phyloP scores from a whole-genome alignment of 2,329 filamentous ascomycete species.

The Xylariaceae sp. region DNA sequence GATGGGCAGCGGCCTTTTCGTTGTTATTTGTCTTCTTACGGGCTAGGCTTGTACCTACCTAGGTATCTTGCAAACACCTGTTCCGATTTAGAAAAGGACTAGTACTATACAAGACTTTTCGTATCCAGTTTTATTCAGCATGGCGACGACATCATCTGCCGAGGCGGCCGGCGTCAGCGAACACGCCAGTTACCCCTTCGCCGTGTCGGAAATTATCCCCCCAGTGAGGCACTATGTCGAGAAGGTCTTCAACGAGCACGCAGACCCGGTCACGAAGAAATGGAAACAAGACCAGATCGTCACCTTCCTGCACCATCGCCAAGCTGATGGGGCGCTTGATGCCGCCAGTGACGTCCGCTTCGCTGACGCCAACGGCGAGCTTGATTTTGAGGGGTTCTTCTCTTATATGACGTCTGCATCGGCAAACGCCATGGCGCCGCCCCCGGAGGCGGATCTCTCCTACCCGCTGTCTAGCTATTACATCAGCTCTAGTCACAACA shows the following conservation, averaged over 20 bases:
- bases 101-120: background rate
- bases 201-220: constrained; percentile 40
- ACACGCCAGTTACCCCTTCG: constrained; percentile 21
- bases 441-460: constrained; percentile 52
- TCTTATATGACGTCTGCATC: constrained; percentile 53
- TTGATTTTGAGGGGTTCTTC: constrained; percentile 49
- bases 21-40: background rate
- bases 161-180: constrained; percentile 47
- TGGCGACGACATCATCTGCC: constrained; percentile 29
- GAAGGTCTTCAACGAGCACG: constrained; percentile 44
- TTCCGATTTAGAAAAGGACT: background rate
- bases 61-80: no score
- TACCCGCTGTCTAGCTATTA: constrained; percentile 86
- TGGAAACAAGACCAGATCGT: constrained; percentile 46
- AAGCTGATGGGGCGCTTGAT: constrained; percentile 38
- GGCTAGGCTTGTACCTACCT: no score
- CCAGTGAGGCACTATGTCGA: constrained; percentile 42
- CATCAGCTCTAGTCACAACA: constrained; percentile 93
- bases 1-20: background rate
- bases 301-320: constrained; percentile 45
- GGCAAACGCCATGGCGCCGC: constrained; percentile 41
- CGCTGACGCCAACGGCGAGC: constrained; percentile 30
- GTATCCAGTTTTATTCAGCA: constrained; percentile 5
- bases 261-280: constrained; percentile 31
- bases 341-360: constrained; percentile 28